Evolutionary conservation across 2,329 filamentous ascomycete genomes (phyloP).

Genomic region (Chrysosphaeria jannelii): DNA sequence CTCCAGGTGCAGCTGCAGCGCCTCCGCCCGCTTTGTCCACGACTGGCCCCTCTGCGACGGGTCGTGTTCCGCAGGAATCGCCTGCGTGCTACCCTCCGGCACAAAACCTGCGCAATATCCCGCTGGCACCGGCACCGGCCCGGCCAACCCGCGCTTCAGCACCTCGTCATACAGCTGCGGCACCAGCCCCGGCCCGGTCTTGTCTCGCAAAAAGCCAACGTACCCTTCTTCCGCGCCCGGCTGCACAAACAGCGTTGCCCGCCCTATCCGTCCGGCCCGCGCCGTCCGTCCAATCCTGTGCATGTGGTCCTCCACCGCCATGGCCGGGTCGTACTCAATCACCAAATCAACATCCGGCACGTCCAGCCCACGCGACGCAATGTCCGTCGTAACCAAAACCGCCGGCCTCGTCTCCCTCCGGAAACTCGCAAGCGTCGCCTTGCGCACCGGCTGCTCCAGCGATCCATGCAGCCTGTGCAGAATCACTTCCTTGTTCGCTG

Average conservation of each 20-base stretch:
- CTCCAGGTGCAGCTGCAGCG: constrained; percentile 26
- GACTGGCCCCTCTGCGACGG: constrained; percentile 9
- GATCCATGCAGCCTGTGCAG: constrained; percentile 80
- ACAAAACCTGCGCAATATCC: constrained; percentile 14
- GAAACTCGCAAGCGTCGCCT: constrained; percentile 59
- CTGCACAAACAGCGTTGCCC: constrained; percentile 66
- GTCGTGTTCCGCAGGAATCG: constrained; percentile 12
- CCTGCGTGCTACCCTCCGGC: constrained; percentile 13
- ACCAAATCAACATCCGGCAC: constrained; percentile 85
- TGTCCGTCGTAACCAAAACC: constrained; percentile 78
- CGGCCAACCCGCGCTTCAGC: constrained; percentile 33
- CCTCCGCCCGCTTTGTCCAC: constrained; percentile 17
- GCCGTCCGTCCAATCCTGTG: constrained; percentile 88
- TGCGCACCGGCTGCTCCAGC: constrained; percentile 61
- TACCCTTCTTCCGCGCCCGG: constrained; percentile 86
- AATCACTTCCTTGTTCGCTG: constrained; percentile 41
- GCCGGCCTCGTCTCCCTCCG: constrained; percentile 41
- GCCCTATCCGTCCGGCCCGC: constrained; percentile 64
- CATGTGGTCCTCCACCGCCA: constrained; percentile 74
- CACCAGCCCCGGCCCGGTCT: constrained; percentile 8
- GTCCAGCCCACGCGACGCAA: constrained; percentile 83
- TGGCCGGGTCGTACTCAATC: constrained; percentile 86
- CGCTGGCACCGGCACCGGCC: constrained; percentile 26
- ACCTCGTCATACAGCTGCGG: constrained; percentile 21
- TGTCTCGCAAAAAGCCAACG: constrained; percentile 31